phyloP scores from a whole-genome alignment of 371 early-diverging fungal genomes.

The Lichtheimia corymbifera region DNA sequence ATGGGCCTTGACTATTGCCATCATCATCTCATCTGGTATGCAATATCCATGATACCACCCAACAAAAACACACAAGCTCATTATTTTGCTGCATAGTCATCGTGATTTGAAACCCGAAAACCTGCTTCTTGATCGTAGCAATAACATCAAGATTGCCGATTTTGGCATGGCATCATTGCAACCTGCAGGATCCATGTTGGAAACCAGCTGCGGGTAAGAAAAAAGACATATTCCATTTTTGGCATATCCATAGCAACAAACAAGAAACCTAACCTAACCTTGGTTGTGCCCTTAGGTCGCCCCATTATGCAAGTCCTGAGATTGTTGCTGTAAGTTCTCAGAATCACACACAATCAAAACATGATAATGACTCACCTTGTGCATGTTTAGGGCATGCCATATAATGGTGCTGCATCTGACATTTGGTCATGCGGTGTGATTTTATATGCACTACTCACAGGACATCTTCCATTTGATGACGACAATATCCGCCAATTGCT shows the following conservation, averaged over 20 bases:
- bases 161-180: conserved; percentile 87
- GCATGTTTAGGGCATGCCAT: conserved; percentile 60
- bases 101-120: conserved; percentile 98
- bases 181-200: conserved; percentile 69
- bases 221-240: not conserved
- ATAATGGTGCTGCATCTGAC: conserved; percentile 78
- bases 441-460: conserved; percentile 72
- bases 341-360: too few species aligned
- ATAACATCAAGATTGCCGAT: conserved; percentile 83
- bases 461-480: conserved; percentile 85
- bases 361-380: too few species aligned
- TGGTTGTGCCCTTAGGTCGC: conserved; percentile 55
- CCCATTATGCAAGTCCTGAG: conserved; percentile 95
- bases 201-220: conserved; percentile 76
- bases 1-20: conserved; percentile 95
- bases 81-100: conserved; percentile 61
- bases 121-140: conserved; percentile 82
- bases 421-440: conserved; percentile 82
- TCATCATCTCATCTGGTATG: conserved; percentile 51
- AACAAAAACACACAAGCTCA: too few species aligned
- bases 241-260: too few species aligned
- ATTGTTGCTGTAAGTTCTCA: conserved; percentile 65
- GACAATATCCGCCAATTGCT: conserved; percentile 73
- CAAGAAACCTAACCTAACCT: too few species aligned
- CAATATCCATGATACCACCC: not conserved